phyloP scores from a whole-genome alignment of 139 green algal genomes.

The Choricystis sp. region DNA sequence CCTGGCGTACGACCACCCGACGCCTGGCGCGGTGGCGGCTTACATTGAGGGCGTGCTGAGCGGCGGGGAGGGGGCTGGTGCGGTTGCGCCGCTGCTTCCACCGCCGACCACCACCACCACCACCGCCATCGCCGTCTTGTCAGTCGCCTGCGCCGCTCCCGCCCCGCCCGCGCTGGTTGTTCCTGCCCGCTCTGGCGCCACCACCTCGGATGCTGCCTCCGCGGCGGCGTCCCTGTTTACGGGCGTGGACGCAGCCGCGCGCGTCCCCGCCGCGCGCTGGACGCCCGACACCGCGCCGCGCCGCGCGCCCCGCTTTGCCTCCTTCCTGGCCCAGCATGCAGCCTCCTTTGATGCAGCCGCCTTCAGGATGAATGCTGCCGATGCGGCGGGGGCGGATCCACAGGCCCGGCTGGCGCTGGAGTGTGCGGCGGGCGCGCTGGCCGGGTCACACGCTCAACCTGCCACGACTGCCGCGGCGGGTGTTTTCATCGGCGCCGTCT shows the following conservation, averaged over 20 bases:
- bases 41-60: slow-evolving; percentile 13
- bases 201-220: not conserved
- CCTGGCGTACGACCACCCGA: slow-evolving; percentile 43
- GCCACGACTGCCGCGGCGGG: not conserved
- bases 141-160: not conserved
- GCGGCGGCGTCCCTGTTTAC: not conserved
- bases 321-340: slow-evolving; percentile 26
- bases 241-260: not conserved
- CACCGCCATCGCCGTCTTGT: not conserved
- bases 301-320: slow-evolving; percentile 28
- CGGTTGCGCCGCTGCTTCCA: not conserved
- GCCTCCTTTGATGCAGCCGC: slow-evolving; percentile 42
- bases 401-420: slow-evolving; percentile 58
- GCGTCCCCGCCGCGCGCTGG: slow-evolving; percentile 22
- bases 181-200: not conserved
- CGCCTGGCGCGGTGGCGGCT: slow-evolving; percentile 22
- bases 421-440: slow-evolving; percentile 9
- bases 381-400: slow-evolving; percentile 43
- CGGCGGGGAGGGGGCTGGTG: not conserved
- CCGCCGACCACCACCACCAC: not conserved
- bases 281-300: not conserved
- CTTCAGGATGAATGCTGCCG: slow-evolving; percentile 32
- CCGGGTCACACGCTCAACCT: not conserved
- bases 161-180: not conserved
- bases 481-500: slow-evolving; percentile 29